These are phyloP conservation scores for Syncephalastrum monosporum DNA, from an alignment of 371 early-diverging fungal species.

Conservation along the genomic window DNA sequence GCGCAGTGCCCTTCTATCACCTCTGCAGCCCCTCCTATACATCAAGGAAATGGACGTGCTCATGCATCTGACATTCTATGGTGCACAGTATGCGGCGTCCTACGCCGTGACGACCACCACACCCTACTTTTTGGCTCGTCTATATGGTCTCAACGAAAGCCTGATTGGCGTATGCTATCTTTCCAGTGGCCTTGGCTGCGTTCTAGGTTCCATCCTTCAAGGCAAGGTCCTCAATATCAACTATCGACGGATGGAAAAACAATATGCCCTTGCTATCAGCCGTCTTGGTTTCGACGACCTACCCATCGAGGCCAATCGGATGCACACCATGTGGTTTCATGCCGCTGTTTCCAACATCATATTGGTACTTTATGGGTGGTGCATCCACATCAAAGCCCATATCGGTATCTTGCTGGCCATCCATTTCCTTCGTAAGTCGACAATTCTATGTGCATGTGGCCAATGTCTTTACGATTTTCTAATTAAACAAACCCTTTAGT, in stretches of 20 bases:
- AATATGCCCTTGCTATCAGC: constrained; percentile 8
- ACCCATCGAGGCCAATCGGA: constrained; percentile 34
- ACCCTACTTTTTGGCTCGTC: constrained; percentile 20
- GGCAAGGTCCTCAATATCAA: constrained; percentile 23
- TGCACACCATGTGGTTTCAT: constrained; percentile 36
- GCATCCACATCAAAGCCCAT: constrained; percentile 22
- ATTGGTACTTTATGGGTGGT: constrained; percentile 39
- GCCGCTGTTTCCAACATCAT: constrained; percentile 29
- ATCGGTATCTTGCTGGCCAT: constrained; percentile 26
- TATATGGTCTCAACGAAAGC: constrained; percentile 16
- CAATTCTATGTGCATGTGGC: too few species aligned
- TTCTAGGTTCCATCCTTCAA: constrained; percentile 17
- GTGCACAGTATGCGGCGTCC: constrained; percentile 34
- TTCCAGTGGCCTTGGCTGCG: constrained; percentile 18
- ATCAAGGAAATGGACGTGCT: constrained; percentile 37
- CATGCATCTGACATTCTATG: constrained; percentile 24
- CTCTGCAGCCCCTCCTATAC: constrained; percentile 26
- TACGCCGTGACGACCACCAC: constrained; percentile 33
- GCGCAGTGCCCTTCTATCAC: constrained; percentile 1
- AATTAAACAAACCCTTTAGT: constrained; percentile 12
- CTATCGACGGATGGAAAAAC: constrained; percentile 11
- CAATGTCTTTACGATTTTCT: background rate
- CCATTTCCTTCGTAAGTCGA: constrained; percentile 28
- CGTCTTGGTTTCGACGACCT: constrained; percentile 15
- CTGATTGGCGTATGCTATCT: constrained; percentile 20